phyloP scores from a whole-genome alignment of 2,329 filamentous ascomycete species.

The Pyrenophora graminea region DNA sequence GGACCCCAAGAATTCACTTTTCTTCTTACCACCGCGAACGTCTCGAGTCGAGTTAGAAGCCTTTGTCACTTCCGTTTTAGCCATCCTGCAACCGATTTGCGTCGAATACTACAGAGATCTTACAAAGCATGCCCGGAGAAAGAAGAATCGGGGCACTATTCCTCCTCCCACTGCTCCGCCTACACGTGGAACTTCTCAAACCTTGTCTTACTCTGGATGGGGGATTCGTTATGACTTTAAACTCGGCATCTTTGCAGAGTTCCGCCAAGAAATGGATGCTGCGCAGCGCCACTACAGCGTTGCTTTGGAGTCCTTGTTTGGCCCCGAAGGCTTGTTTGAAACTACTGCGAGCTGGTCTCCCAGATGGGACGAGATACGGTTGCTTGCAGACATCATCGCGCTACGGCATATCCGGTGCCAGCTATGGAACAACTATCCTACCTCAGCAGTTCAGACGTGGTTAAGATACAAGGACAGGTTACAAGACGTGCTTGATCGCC shows the following conservation, averaged over 20 bases:
- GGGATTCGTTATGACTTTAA: slow-evolving; percentile 96
- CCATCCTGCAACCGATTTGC: slow-evolving; percentile 71
- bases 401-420: slow-evolving; percentile 82
- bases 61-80: slow-evolving; percentile 74
- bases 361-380: slow-evolving; percentile 89
- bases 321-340: slow-evolving; percentile 78
- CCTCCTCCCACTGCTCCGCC: slow-evolving; percentile 83
- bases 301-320: slow-evolving; percentile 82
- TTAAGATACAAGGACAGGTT: slow-evolving; percentile 74
- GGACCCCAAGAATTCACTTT: slow-evolving; percentile 78
- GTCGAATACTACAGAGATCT: slow-evolving; percentile 93
- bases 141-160: slow-evolving; percentile 76
- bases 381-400: slow-evolving; percentile 79
- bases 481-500: slow-evolving; percentile 76
- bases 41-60: slow-evolving; percentile 72
- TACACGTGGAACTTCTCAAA: slow-evolving; percentile 81
- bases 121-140: slow-evolving; percentile 87
- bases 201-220: slow-evolving; percentile 84
- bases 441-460: slow-evolving; percentile 80
- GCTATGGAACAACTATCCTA: slow-evolving; percentile 78
- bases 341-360: slow-evolving; percentile 87
- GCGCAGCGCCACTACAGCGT: slow-evolving; percentile 84
- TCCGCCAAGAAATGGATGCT: slow-evolving; percentile 87
- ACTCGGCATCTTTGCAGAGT: slow-evolving; percentile 85
- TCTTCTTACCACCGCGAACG: slow-evolving; percentile 77